A percentile compares a stretch with the other conserved stretches of the same genome.
Evolutionary conservation across 305 asterid species (phyloP).

Genomic region (Fraxinus angustifolia): DNA sequence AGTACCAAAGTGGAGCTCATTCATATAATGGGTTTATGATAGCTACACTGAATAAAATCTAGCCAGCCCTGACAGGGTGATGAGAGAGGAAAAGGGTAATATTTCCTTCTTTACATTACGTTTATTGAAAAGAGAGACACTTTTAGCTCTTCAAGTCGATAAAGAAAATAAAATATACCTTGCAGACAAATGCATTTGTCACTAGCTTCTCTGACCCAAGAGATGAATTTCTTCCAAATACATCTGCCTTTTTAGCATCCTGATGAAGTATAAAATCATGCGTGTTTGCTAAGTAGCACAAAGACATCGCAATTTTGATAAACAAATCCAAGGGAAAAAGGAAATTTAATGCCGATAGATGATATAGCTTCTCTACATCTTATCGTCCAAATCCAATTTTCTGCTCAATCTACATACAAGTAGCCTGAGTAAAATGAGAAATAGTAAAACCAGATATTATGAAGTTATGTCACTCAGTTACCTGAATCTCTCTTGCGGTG

Average conservation of each 20-base stretch:
- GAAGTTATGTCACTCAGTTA: constrained; percentile 23
- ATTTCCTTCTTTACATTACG: background rate
- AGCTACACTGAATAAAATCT: background rate
- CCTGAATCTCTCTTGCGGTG: constrained; percentile 37
- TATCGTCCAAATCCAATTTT: background rate
- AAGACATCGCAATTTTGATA: background rate
- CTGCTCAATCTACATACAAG: background rate
- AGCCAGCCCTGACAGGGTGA: background rate
- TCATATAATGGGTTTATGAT: background rate
- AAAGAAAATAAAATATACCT: constrained; percentile 44
- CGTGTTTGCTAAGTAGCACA: background rate
- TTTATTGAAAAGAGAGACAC: background rate
- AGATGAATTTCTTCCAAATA: constrained; percentile 29
- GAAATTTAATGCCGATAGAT: background rate
- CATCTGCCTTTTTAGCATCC: constrained; percentile 39
- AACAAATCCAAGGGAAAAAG: background rate
- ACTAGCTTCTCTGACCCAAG: constrained; percentile 50
- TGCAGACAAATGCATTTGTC: constrained; percentile 51
- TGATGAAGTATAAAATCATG: constrained; percentile 20
- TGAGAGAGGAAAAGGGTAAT: background rate
- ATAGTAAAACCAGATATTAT: constrained; percentile 8
- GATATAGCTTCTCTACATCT: constrained; percentile 1
- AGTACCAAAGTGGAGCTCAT: background rate
- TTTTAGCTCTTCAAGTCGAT: background rate
- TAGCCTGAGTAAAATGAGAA: background rate